Conservation (phyloP, 1,284 basidiomycete genomes). For the Leucoagaricus sp. region DNA sequence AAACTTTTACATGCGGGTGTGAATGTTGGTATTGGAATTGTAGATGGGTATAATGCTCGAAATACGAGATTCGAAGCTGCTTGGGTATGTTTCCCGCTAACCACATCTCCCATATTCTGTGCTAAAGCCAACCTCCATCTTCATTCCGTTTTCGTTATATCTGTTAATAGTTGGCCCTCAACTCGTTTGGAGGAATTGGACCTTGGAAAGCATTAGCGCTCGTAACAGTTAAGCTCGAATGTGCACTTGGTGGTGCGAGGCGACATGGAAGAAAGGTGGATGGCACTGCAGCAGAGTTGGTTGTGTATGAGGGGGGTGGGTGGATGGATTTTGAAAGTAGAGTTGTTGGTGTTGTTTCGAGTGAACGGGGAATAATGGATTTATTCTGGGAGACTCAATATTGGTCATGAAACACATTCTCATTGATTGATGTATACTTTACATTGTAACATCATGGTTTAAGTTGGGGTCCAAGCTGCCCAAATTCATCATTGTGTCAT, state of each 20-base stretch:
- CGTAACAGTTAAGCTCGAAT: constrained; percentile 39
- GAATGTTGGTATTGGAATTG: constrained; percentile 62
- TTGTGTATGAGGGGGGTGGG: constrained; percentile 54
- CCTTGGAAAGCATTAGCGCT: constrained; percentile 26
- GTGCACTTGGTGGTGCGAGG: constrained; percentile 49
- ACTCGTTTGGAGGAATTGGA: constrained; percentile 28
- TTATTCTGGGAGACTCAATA: too few relatives aligned
- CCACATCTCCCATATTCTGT: background rate
- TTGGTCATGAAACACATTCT: too few relatives aligned
- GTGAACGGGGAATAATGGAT: constrained; percentile 25
- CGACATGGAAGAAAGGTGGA: constrained; percentile 1
- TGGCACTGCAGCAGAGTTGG: constrained; percentile 44
- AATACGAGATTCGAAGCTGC: constrained; percentile 66
- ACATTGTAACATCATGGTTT: constrained; percentile 34
- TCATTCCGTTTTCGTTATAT: too few relatives aligned
- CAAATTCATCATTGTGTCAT: constrained; percentile 39
- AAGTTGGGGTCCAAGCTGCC: constrained; percentile 61
- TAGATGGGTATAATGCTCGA: constrained; percentile 52
- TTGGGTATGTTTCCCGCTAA: constrained; percentile 43
- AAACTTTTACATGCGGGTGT: constrained; percentile 56
- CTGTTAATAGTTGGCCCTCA: constrained; percentile 26
- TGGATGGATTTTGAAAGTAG: constrained; percentile 52
- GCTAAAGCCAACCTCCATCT: too few relatives aligned
- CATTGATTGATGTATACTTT: too few relatives aligned
- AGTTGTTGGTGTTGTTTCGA: constrained; percentile 49